These are phyloP conservation scores for Ceratobasidium papillatum DNA, from an alignment of 1,284 basidiomycete genomes.

Conservation along the genomic window DNA sequence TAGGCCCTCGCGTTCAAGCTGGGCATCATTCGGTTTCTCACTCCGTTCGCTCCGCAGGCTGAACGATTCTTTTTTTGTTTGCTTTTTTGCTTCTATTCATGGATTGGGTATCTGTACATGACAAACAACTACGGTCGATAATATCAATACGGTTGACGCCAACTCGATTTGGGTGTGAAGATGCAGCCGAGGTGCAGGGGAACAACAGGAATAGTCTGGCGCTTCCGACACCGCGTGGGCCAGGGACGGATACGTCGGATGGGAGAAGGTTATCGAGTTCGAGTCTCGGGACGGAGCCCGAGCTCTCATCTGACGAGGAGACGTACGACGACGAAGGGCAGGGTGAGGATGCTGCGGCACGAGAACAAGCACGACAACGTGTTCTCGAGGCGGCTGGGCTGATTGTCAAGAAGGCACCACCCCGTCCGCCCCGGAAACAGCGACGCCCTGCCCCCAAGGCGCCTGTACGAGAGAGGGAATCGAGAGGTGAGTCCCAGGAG, in stretches of 20 bases:
- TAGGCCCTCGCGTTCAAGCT: conserved; percentile 57
- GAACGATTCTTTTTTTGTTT: conserved; percentile 53
- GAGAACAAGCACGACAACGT: conserved; percentile 73
- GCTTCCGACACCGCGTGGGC: conserved; percentile 29
- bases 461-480: conserved; percentile 48
- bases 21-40: conserved; percentile 68
- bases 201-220: conserved; percentile 25
- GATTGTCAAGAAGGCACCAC: conserved; percentile 63
- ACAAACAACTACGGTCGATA: conserved; percentile 37
- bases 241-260: conserved; percentile 48
- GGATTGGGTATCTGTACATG: conserved; percentile 27
- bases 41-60: conserved; percentile 49
- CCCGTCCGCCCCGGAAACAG: conserved; percentile 51
- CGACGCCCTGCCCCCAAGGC: conserved; percentile 55
- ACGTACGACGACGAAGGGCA: conserved; percentile 54
- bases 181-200: background rate
- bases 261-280: conserved; percentile 50
- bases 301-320: conserved; percentile 58
- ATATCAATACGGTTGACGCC: conserved; percentile 48
- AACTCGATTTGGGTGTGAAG: conserved; percentile 9
- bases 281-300: conserved; percentile 51
- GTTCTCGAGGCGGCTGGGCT: conserved; percentile 90
- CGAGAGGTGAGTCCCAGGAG: conserved; percentile 46
- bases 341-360: conserved; percentile 61
- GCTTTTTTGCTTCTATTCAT: conserved; percentile 59